phyloP scores from a whole-genome alignment of 225 moss, liverwort and hornwort genomes.

The Neckera pumila region DNA sequence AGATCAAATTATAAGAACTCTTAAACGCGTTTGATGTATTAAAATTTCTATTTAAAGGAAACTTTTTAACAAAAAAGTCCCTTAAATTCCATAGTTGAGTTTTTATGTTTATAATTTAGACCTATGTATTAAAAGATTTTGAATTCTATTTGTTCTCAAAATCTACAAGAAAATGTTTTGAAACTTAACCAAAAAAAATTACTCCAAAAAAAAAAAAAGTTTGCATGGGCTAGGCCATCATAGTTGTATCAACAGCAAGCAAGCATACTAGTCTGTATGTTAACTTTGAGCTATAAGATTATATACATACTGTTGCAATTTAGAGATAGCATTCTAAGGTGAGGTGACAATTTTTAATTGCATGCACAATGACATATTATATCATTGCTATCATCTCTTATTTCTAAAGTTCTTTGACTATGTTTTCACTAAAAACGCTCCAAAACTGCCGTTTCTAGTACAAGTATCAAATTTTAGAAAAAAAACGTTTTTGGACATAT shows the following conservation, averaged over 20 bases:
- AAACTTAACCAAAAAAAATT: not conserved
- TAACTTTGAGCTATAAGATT: not conserved
- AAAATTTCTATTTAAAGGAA: not conserved
- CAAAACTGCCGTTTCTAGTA: too few relatives aligned
- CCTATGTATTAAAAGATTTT: not conserved
- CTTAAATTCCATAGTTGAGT: fast-evolving
- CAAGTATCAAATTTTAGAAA: too few relatives aligned
- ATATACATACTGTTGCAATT: fast-evolving
- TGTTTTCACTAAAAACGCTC: too few relatives aligned
- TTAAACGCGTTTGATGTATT: not conserved
- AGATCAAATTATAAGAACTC: not conserved
- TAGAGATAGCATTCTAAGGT: not conserved
- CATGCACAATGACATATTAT: not conserved
- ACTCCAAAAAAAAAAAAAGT: not conserved
- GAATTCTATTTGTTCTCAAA: not conserved
- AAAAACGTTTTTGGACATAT: too few relatives aligned
- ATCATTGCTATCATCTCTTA: not conserved
- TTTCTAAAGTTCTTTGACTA: too few relatives aligned
- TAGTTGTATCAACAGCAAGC: not conserved
- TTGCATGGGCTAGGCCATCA: not conserved
- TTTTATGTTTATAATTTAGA: not conserved
- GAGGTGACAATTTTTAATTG: fast-evolving
- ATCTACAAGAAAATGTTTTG: not conserved
- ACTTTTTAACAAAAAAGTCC: not conserved
- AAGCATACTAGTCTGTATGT: not conserved